These are phyloP conservation scores for Fonsecaea monophora DNA, from an alignment of 2,329 filamentous ascomycete species.

Conservation along the genomic window DNA sequence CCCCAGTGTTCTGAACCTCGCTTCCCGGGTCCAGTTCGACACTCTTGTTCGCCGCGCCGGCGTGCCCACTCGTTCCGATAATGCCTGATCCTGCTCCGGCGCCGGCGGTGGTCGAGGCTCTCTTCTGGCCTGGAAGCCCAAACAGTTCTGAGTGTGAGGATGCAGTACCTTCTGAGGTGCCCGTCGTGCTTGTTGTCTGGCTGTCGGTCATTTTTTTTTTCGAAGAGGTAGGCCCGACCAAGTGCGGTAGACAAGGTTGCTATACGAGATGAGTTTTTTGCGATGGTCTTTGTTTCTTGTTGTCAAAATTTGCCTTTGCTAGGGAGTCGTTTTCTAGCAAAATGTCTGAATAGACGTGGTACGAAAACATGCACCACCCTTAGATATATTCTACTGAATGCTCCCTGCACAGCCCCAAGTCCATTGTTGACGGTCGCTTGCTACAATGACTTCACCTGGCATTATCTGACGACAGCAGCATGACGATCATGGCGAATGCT, in stretches of 20 bases:
- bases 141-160: conserved; percentile 37
- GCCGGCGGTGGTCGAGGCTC: conserved; percentile 33
- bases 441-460: conserved; percentile 26
- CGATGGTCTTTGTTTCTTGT: neutral
- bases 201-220: conserved; percentile 17
- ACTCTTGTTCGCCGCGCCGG: conserved; percentile 21
- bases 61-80: conserved; percentile 36
- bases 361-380: neutral
- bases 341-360: neutral
- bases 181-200: neutral
- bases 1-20: conserved; percentile 12
- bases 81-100: conserved; percentile 34
- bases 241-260: neutral
- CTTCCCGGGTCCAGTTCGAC: conserved; percentile 1
- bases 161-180: conserved; percentile 10
- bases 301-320: neutral
- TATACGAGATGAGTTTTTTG: neutral
- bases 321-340: neutral
- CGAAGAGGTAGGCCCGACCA: neutral
- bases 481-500: conserved; percentile 12
- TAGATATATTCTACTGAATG: conserved; percentile 4
- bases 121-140: conserved; percentile 35
- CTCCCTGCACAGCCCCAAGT: neutral
- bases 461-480: conserved; percentile 19
- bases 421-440: neutral